Conservation (phyloP, 2,329 filamentous ascomycete genomes). For the Colletotrichum truncatum region DNA sequence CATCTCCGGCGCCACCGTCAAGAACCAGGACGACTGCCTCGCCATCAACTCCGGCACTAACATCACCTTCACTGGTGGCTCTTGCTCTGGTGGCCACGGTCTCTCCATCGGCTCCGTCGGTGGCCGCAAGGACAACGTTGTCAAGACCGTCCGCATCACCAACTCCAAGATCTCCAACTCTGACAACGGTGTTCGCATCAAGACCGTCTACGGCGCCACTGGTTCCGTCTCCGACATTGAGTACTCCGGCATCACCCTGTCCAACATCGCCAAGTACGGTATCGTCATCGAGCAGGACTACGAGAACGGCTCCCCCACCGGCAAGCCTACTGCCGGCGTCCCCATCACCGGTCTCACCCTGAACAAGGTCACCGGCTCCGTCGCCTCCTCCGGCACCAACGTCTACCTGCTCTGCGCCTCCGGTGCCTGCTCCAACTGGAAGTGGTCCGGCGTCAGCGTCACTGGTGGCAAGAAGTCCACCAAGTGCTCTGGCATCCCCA, state of each 20-base stretch:
- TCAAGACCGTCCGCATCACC: constrained; percentile 59
- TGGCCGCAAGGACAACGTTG: constrained; percentile 60
- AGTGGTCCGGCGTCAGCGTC: constrained; percentile 57
- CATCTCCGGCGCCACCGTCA: constrained; percentile 61
- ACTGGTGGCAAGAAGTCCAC: constrained; percentile 58
- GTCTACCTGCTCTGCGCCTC: constrained; percentile 63
- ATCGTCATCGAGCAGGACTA: constrained; percentile 55
- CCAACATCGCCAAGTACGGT: constrained; percentile 50
- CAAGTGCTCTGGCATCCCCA: constrained; percentile 39
- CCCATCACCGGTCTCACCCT: constrained; percentile 61
- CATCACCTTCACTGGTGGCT: constrained; percentile 54
- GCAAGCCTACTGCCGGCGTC: constrained; percentile 56
- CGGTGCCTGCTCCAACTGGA: constrained; percentile 61
- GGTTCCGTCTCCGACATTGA: constrained; percentile 53
- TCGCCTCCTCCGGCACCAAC: constrained; percentile 47
- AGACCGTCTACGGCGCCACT: constrained; percentile 56
- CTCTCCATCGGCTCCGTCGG: constrained; percentile 55
- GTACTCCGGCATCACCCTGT: constrained; percentile 53
- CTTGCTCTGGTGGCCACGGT: constrained; percentile 55
- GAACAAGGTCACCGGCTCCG: constrained; percentile 52
- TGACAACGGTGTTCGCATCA: constrained; percentile 61
- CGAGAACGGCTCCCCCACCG: constrained; percentile 55
- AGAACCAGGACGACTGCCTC: constrained; percentile 71
- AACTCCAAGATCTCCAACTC: constrained; percentile 61
- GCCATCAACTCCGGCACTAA: constrained; percentile 63